Evolutionary conservation across 176 grass and related monocot species (phyloP), one percentile per base, ranked within the genome.

Genomic region (Dendrocalamus sinicus): DNA sequence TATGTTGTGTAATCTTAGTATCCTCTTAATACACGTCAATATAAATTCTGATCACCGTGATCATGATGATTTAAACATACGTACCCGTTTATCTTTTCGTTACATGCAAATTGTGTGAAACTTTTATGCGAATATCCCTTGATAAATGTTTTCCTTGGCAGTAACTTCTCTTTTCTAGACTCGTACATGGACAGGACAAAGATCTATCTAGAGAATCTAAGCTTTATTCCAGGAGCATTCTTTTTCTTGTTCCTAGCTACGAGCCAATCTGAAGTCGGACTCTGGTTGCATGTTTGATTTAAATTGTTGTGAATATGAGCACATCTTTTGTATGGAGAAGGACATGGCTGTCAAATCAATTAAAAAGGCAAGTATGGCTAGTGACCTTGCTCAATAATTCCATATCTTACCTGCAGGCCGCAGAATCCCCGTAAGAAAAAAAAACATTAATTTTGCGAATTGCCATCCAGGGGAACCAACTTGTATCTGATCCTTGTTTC

Each of bases 341-440:
- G 89, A 41, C 89, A 79, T 70, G 51, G 39, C 52, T 83, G 68
- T 83, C 75, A 87, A 87, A 79, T 87, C 84, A 48, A 72, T 43
- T 50, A 15, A 69, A 83, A 86, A 79, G 28, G 58, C 20, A 4
- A 24, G 48, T 16, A 68, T 74, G 41, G 41, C 41, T 24, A 80
- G 69, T 61, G 40, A 75, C 67, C 26, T 72, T 26, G 75, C 77
- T 76, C 88, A 81, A 89, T 75, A 81, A 89, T 86, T 83, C 26
- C 47, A 67, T 67, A 79, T 78, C 73, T 83, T 86, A 59, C 84
- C 59, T 58, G 73, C 79, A 78, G 59, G 26, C 28, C 75, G 84
- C 61, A 91, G 80, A 83, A 70, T 61, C 3, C 22, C 12, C 74
- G 62, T 59, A 55, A 78, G 73, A 55, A 20, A 59, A 54, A 40